Conservation (phyloP, 78 protist genomes). For the Dictyostelium brefeldianum region DNA sequence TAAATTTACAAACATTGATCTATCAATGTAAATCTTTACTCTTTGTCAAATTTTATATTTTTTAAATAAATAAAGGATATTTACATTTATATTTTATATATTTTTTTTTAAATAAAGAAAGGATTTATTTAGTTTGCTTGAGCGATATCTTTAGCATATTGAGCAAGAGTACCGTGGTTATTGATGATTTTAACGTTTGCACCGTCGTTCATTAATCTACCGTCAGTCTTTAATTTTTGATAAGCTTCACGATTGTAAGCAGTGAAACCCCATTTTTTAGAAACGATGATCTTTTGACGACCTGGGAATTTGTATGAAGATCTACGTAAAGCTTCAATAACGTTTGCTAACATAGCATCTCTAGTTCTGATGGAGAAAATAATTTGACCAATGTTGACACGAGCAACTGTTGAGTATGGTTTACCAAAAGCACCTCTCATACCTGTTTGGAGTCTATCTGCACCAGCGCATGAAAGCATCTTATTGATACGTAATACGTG, state of each 20-base stretch:
- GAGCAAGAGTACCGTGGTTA: conserved; percentile 89
- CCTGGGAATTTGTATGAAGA: conserved; percentile 99
- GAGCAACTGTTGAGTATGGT: conserved; percentile 98
- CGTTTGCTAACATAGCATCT: conserved; percentile 86
- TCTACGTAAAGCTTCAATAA: conserved; percentile 99
- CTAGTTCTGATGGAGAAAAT: conserved; percentile 97
- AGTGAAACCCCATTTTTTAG: conserved; percentile 99
- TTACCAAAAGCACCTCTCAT: conserved; percentile 99
- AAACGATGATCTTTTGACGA: conserved; percentile 96
- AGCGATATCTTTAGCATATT: conserved; percentile 38
- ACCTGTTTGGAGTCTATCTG: conserved; percentile 99
- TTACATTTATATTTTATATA: too few species aligned
- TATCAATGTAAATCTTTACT: too few species aligned
- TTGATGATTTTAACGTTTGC: conserved; percentile 83
- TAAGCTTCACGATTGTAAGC: conserved; percentile 90
- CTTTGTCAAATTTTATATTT: too few species aligned
- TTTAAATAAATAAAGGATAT: too few species aligned
- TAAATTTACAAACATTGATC: too few species aligned
- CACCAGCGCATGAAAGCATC: conserved; percentile 99
- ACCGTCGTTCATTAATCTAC: conserved; percentile 92
- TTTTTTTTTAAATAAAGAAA: too few species aligned
- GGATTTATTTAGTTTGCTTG: conserved; percentile 3
- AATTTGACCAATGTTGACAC: conserved; percentile 98
- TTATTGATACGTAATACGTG: conserved; percentile 99
- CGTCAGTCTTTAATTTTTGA: conserved; percentile 78